A percentile compares a stretch with the other conserved stretches of the same genome.
phyloP scores from a whole-genome alignment of 805 yeast species.

The Yamadazyma olivae region DNA sequence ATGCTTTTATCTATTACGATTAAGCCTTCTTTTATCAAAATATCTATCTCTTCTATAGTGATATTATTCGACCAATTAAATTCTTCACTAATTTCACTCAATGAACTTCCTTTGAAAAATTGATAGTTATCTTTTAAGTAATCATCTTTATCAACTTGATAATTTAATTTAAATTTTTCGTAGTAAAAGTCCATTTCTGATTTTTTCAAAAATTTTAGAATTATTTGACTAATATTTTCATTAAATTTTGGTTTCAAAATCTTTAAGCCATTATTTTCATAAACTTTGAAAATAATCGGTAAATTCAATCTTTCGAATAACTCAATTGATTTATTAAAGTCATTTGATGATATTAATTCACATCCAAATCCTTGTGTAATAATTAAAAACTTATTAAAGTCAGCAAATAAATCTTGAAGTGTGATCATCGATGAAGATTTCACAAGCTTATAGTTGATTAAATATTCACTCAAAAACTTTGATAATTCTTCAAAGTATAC shows the following conservation, averaged over 20 bases:
- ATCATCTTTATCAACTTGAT: slow-evolving; percentile 14
- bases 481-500: slow-evolving; percentile 67
- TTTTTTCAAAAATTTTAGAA: slow-evolving; percentile 20
- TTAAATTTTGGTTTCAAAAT: slow-evolving; percentile 26
- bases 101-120: slow-evolving; percentile 31
- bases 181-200: slow-evolving; percentile 22
- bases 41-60: slow-evolving; percentile 60
- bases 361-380: slow-evolving; percentile 47
- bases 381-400: slow-evolving; percentile 35
- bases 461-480: slow-evolving; percentile 74
- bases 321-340: slow-evolving; percentile 59
- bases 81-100: slow-evolving; percentile 41
- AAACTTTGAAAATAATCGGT: slow-evolving; percentile 45
- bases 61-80: slow-evolving; percentile 68
- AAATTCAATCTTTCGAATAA: slow-evolving; percentile 54
- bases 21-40: slow-evolving; percentile 53
- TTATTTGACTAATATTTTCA: slow-evolving; percentile 22
- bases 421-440: slow-evolving; percentile 36
- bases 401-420: slow-evolving; percentile 39
- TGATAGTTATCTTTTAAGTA: slow-evolving; percentile 16
- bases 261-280: slow-evolving; percentile 30
- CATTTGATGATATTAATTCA: slow-evolving; percentile 67
- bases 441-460: slow-evolving; percentile 32
- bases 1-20: slow-evolving; percentile 67
- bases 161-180: slow-evolving; percentile 19